Base-by-base conservation (phyloP, 1,139 yeast species). In the Meyerozyma carpophila region DNA sequence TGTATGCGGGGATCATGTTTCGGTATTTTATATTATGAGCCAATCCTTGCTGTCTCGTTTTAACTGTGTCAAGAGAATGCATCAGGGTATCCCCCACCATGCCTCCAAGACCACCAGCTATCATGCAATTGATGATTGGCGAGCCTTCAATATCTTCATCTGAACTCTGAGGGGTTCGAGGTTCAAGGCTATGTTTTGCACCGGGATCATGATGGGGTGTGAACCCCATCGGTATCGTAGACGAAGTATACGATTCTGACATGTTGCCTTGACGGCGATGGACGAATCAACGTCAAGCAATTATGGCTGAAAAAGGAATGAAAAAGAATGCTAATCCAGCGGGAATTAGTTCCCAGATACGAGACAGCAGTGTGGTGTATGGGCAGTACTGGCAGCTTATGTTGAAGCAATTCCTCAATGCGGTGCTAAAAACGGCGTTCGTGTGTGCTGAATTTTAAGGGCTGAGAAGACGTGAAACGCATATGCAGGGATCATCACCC, bases 71-170 rank as follows among this genome's bases (percentile, higher is more conserved):
- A 39, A 93, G 68, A 1, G 98, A 91, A 63, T 93, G 97, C 97
- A 93, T 93, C 40, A 81, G 70, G 2, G 95, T 77, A 58, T 93
- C 98, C 13, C 98, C 98, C 32, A 91, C 81, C 47, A 88, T 82
- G 1, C 98, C 98, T 8, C 98, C 98, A 41, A 91, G 68, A 1
- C 96, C 97, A 36, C 98, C 98, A 0, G 98, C 96, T 29, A 86
- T 46, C 72, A 85, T 73, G 55, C 91, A 84, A 52, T 81, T 77
- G 51, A 77, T 45, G n/a, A 84, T 63, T 2, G 87, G 81, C 11
- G 75, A 65, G 11, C 37, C 27, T 8, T 41, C 48, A 31, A 44
- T 48, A 6, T 29, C 46, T 26, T 34, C 41, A 20, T 40, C 38
- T 24, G 39, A 28, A 21, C 26, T 10, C 4, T 18, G 10, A 10